phyloP scores from a whole-genome alignment of 179 eudicot genomes.

The Nepenthes alata region DNA sequence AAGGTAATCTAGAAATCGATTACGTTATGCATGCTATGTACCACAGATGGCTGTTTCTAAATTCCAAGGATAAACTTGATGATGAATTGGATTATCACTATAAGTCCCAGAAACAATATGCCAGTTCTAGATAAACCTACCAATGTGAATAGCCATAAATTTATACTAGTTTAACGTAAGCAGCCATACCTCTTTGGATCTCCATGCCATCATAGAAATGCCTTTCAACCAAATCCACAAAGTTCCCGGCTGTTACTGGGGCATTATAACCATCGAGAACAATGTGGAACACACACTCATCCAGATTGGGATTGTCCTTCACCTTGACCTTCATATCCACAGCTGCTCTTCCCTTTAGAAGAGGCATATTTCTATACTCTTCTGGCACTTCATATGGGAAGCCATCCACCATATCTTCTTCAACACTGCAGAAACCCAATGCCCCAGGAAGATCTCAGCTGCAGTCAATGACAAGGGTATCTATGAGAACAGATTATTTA shows the following conservation, averaged over 20 bases:
- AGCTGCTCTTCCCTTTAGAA: slow-evolving; percentile 89
- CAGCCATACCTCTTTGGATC: slow-evolving; percentile 71
- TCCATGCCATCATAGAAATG: slow-evolving; percentile 99
- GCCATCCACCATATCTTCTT: slow-evolving; percentile 99
- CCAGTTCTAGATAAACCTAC: not conserved
- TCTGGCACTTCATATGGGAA: slow-evolving; percentile 97
- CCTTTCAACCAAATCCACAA: slow-evolving; percentile 82
- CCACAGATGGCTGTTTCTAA: no score
- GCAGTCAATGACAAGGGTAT: slow-evolving; percentile 90
- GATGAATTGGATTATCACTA: no score
- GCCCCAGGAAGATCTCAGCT: slow-evolving; percentile 99
- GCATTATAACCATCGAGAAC: slow-evolving; percentile 97
- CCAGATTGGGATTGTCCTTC: slow-evolving; percentile 90
- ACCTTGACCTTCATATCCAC: slow-evolving; percentile 99
- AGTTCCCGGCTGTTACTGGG: slow-evolving; percentile 94
- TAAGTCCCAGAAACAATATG: not conserved
- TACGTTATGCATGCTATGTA: no score
- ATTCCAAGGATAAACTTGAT: no score
- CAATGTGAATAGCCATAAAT: not conserved
- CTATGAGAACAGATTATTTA: slow-evolving; percentile 59
- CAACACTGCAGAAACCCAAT: slow-evolving; percentile 99
- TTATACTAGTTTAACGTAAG: not conserved
- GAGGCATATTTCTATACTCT: slow-evolving; percentile 75
- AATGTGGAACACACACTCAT: slow-evolving; percentile 71
- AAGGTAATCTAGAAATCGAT: no score